Base-by-base conservation (phyloP, 768 basidiomycete species). In the Lepiota brunneoincarnata region DNA sequence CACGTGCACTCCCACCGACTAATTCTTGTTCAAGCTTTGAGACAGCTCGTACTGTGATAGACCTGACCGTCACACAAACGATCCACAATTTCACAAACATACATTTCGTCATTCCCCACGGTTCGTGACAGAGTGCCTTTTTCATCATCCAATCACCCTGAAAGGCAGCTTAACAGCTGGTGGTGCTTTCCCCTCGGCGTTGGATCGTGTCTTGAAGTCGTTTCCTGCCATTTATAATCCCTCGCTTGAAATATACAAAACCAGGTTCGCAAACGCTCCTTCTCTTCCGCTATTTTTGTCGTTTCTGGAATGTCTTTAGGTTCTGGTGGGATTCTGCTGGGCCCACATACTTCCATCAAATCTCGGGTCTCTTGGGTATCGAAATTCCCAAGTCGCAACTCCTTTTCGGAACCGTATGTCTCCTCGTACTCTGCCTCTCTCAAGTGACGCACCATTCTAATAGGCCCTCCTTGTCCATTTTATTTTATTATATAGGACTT, bases 281-380 rank as follows among this genome's bases (percentile, higher is more conserved):
- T 26, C 11, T 21, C 7, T 12, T 6, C 23, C 7, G 6, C 26
- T 10, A 21, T 21, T 44, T 6, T n/a, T 23, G 15, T n/a, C 6
- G 10, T 21, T 26, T 4, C 7, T 31, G 6, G 4, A 44, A 23
- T 4, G 18, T 15, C 20, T 40, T 7, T 42, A 64, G 64, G 49
- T 70, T 72, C 62, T 72, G 69, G 69, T 72, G 69, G 69, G 70
- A 71, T 55, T 69, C 70, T 36, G 70, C 70, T 21, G 70, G 71
- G 28, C 70, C 71, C 6, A 72, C 71, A 11, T 72, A 67, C 60
- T 65, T 59, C 55, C 69, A 72, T 45, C 70, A 72, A 51, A 57
- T 70, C 37, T 54, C 65, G 15, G 68, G 69, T 12, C 64, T 72
- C 5, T 59, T 71, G 9, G 69, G 64, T 6, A 68, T 59, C 21